Evolutionary conservation across 139 green algal species (phyloP).

Genomic region (Limnomonas spitsbergensis): DNA sequence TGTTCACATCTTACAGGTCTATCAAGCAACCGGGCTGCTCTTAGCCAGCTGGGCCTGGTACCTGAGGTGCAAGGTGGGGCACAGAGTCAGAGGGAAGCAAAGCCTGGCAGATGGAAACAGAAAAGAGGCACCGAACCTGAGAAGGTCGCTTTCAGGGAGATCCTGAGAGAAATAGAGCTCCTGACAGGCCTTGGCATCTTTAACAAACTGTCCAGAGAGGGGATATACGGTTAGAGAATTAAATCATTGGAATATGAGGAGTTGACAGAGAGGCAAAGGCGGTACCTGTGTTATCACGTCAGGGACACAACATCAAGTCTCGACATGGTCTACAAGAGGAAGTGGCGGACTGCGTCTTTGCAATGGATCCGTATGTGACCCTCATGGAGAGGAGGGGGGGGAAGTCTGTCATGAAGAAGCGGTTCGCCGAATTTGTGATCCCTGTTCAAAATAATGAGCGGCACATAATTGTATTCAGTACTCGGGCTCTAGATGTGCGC

Average conservation of each 20-base stretch:
- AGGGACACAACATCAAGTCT: too few species aligned
- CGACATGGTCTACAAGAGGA: too few species aligned
- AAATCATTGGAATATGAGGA: background rate
- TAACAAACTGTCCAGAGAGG: constrained; percentile 42
- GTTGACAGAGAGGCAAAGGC: background rate
- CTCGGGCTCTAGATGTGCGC: background rate
- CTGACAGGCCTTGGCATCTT: constrained; percentile 38
- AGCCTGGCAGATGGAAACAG: background rate
- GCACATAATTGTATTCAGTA: background rate
- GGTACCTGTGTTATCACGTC: background rate
- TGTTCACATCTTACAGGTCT: constrained; percentile 18
- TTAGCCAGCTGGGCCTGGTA: constrained; percentile 12
- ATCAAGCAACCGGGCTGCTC: constrained; percentile 11
- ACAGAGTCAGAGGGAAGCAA: background rate
- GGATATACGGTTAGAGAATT: background rate
- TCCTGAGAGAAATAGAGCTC: constrained; percentile 70
- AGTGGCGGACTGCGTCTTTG: too few species aligned
- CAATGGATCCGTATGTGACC: constrained; percentile 9
- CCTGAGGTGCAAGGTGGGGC: background rate
- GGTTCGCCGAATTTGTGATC: background rate
- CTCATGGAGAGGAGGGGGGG: background rate
- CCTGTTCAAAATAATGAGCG: background rate
- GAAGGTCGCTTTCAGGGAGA: constrained; percentile 54
- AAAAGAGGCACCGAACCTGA: constrained; percentile 15
- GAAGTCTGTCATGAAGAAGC: constrained; percentile 5